Base-by-base conservation (phyloP, 768 basidiomycete species). In the Termitomyces sp. region DNA sequence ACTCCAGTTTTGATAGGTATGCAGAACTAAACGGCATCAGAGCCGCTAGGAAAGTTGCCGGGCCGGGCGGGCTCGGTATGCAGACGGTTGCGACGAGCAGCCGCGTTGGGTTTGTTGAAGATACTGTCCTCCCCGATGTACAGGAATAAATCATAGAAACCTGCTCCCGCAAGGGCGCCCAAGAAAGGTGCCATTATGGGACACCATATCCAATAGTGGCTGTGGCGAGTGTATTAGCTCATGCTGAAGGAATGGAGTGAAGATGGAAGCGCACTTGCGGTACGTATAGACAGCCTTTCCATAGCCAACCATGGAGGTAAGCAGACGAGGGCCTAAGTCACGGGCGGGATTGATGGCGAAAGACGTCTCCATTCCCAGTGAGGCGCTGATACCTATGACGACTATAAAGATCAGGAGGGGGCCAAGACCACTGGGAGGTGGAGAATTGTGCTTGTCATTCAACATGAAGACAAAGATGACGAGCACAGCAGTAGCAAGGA, bases 151-250 rank as follows among this genome's bases (percentile, higher is more conserved):
- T 91, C 89, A 63, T 90, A 91, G 49, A 82, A 62, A 58, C 84
- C 68, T 7, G 79, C 75, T 18, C 83, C 89, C 3, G 73, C 68
- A 57, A 83, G 78, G 45, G 79, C 86, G 24, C 89, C 87, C 22
- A 81, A 59, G 63, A 87, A 79, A 7, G 86, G 80, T 6, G 77
- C 88, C 44, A 88, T 70, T 22, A 88, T 61, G 18, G 86, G 81
- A 63, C 83, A 83, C 88, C 88, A 91, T n/a, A 90, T 58, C 89
- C 87, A 90, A 68, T 89, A 90, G 64, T 90, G 87, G 63, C 78
- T 82, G 71, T 61, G 62, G 70, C 2, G 15, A 38, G 4, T 40
- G 1, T n/a, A 38, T 55, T 36, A 53, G 20, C 24, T 57, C 51
- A 50, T 40, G 18, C n/a, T 59, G 9, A 61, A 49, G 32, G 18